phyloP scores from a whole-genome alignment of 2,329 filamentous ascomycete species.

The Ceratocystis harringtonii region DNA sequence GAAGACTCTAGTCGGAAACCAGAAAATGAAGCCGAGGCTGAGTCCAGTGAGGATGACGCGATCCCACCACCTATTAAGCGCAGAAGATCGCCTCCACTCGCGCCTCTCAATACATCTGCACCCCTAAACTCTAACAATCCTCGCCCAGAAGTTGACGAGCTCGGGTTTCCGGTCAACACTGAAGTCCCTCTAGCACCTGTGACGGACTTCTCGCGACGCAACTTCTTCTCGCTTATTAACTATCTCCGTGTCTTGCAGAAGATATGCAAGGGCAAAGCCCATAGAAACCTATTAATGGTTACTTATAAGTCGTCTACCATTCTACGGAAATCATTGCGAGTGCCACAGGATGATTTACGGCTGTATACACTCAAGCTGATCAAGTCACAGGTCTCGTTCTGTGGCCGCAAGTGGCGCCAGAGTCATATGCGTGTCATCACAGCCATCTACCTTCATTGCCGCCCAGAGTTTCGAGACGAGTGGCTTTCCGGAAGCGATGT shows the following conservation, averaged over 20 bases:
- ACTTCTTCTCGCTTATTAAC: constrained; percentile 91
- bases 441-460: constrained; percentile 83
- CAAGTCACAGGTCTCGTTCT: constrained; percentile 97
- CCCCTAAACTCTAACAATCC: not conserved
- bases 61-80: constrained; percentile 68
- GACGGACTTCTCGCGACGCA: constrained; percentile 79
- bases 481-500: constrained; percentile 87
- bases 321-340: constrained; percentile 76
- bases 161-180: constrained; percentile 58
- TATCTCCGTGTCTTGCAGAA: constrained; percentile 95
- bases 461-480: constrained; percentile 83
- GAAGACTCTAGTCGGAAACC: not conserved
- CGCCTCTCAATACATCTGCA: constrained; percentile 21
- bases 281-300: constrained; percentile 83
- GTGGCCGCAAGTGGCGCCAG: constrained; percentile 94
- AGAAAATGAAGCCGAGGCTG: constrained; percentile 16
- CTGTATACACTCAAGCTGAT: constrained; percentile 95
- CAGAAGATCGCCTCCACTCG: constrained; percentile 33
- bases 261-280: constrained; percentile 87
- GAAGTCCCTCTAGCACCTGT: constrained; percentile 61
- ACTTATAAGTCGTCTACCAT: constrained; percentile 92
- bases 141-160: constrained; percentile 62
- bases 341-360: constrained; percentile 73
- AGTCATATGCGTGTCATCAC: constrained; percentile 98
- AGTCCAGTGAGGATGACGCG: constrained; percentile 59